Evolutionary conservation across 129 eudicot species (phyloP), one percentile per base, ranked within the genome.

Genomic region (Erigeron canadensis): DNA sequence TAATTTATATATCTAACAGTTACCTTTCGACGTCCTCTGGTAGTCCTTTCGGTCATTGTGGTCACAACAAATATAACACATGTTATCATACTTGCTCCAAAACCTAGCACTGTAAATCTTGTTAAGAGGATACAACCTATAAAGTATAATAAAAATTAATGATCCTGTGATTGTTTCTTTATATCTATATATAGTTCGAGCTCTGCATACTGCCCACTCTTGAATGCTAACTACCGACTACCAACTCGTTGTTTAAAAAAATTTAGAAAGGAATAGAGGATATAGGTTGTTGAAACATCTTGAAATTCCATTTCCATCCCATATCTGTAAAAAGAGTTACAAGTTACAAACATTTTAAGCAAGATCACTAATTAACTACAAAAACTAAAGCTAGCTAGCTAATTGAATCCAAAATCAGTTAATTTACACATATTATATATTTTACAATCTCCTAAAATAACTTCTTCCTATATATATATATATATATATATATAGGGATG

Each of bases 211-310:
- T n/a, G n/a, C n/a, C n/a, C n/a, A n/a, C n/a, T n/a, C n/a, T n/a
- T n/a, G n/a, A n/a, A n/a, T n/a, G n/a, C n/a, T n/a, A n/a, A n/a
- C n/a, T n/a, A n/a, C n/a, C n/a, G n/a, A n/a, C n/a, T n/a, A n/a
- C n/a, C n/a, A n/a, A n/a, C n/a, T n/a, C n/a, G n/a, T n/a, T n/a
- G n/a, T n/a, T n/a, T n/a, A n/a, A n/a, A n/a, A n/a, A n/a, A n/a
- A n/a, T n/a, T n/a, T n/a, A n/a, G n/a, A n/a, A n/a, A n/a, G n/a
- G n/a, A n/a, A n/a, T n/a, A 22, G 83, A 92, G 98, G 96, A 93
- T 93, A 93, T 93, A 87, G 9, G 75, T 85, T 77, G 66, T 68
- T 63, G 22, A 89, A 80, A 75, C 98, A 92, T 68, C 82, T 79
- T 43, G 98, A 92, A 63, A 89, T 74, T 53, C 85, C 83, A 66